Evolutionary conservation across 2,329 filamentous ascomycete species (phyloP), one percentile per base, ranked within the genome.

Genomic region (Bretziella fagacearum): DNA sequence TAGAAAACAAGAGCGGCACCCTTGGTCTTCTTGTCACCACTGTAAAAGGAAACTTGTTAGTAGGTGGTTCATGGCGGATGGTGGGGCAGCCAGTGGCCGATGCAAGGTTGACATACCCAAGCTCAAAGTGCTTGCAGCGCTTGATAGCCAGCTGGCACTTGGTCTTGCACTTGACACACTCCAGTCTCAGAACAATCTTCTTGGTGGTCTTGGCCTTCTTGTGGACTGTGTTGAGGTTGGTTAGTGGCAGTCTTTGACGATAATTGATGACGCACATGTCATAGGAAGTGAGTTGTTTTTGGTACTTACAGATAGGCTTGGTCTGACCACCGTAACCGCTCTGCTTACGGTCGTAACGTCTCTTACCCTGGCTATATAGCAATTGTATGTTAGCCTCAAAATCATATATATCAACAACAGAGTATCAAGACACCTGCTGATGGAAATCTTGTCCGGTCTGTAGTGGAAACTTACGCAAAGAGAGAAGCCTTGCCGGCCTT

Each of bases 1-100:
- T 94, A 98, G 79, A 98, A 98, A 63, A 98, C 91, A 65, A 98
- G 80, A 70, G 91, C 91, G 62, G 91, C 91, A 82, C 91, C 91
- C 86, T 98, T 98, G 63, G 91, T 98, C 85, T 98, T 98, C 87
- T 98, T 98, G 82, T 98, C 91, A 79, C 91, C 91, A 81, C 91
- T n/a, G n/a, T 93, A 60, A 61, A 51, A 36, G 23, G 17, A 55
- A 54, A 52, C 13, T 49, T 43, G 61, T 74, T 64, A 74, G 67
- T 55, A 61, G 56, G 13, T 27, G 15, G 29, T 47, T 15, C 40
- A 13, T 25, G 30, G 20, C 20, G 7, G 10, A 11, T 36, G 53
- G n/a, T n/a, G n/a, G n/a, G n/a, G n/a, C n/a, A n/a, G 20, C 8
- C 20, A 39, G 26, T 32, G 23, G 13, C 46, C 50, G 45, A 78